Evolutionary conservation across 768 basidiomycete species (phyloP), one percentile per base, ranked within the genome.

Genomic region (Macrolepiota fuliginosa): DNA sequence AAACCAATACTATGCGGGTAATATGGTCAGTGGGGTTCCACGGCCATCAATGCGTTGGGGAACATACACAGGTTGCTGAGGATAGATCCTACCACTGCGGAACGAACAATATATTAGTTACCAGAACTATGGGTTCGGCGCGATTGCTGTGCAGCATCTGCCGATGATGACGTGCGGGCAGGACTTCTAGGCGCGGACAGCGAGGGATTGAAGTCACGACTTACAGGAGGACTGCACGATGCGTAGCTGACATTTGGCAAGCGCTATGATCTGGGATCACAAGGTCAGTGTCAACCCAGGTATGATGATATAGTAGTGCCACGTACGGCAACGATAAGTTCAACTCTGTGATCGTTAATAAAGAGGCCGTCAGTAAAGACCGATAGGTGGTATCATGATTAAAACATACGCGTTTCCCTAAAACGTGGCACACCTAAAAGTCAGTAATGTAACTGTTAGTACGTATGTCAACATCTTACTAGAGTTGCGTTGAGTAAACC

Each of bases 401-500:
- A 19, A 45, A 17, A 69, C 78, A 71, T 66, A 83, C 79, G 82
- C 79, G 65, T 79, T 84, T 63, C 83, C 83, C 83, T 84, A 56
- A 15, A 55, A 32, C 46, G 45, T 27, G 27, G 56, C 63, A 19
- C 65, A 55, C 13, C 56, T 39, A 22, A 45, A 45, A 13, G 35
- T 36, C 45, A 58, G 19, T 12, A 55, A 47, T 6, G 64, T 9
- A 42, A 40, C 42, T 17, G 59, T 37, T 17, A 29, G 24, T 32
- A 58, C 37, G 45, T 45, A 37, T 15, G 56, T 19, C 45, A 39
- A 51, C 19, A 52, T 70, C 82, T 64, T 65, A 92, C 89, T 65
- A 92, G 76, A 13, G 92, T 95, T 22, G 93, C 93, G 73, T 94
- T 95, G 58, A 95, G 71, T 2, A 95, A 80, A 40, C 92, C 92